phyloP scores from a whole-genome alignment of 306 rosid genomes.

The Vigna radiata region DNA sequence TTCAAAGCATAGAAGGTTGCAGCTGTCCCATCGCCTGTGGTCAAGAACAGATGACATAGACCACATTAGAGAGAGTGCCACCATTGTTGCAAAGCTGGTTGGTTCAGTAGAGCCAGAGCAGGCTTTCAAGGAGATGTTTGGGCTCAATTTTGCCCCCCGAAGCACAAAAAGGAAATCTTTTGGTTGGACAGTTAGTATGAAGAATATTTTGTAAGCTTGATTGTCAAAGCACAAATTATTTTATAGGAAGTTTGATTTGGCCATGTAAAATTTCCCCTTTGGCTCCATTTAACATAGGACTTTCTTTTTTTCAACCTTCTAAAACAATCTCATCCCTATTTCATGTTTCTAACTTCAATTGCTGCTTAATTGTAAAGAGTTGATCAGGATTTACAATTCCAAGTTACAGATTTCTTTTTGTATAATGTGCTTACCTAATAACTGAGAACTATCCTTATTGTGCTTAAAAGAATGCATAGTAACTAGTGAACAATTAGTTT shows the following conservation, averaged over 20 bases:
- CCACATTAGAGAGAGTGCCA: conserved; percentile 69
- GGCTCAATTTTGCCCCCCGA: conserved; percentile 78
- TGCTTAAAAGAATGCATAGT: background rate
- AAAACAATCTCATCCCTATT: conserved; percentile 17
- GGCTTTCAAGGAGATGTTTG: conserved; percentile 99
- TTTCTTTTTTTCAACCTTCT: background rate
- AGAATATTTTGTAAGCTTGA: conserved; percentile 49
- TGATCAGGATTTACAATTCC: conserved; percentile 35
- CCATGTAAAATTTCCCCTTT: conserved; percentile 38
- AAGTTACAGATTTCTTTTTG: conserved; percentile 20
- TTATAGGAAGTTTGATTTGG: conserved; percentile 30
- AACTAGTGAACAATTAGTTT: background rate
- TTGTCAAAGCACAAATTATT: conserved; percentile 19
- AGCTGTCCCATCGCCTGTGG: conserved; percentile 78
- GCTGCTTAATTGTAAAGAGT: conserved; percentile 48
- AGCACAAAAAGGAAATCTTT: conserved; percentile 47
- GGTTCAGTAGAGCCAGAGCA: conserved; percentile 77
- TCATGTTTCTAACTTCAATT: conserved; percentile 30
- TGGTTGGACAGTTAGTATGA: conserved; percentile 58
- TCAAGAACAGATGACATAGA: conserved; percentile 55
- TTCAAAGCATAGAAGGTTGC: conserved; percentile 74
- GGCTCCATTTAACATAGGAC: conserved; percentile 46
- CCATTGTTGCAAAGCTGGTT: conserved; percentile 72
- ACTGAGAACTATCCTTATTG: background rate
- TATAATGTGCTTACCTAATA: background rate